Conservation (phyloP, 345 rosid genomes). For the Turnera subulata region DNA sequence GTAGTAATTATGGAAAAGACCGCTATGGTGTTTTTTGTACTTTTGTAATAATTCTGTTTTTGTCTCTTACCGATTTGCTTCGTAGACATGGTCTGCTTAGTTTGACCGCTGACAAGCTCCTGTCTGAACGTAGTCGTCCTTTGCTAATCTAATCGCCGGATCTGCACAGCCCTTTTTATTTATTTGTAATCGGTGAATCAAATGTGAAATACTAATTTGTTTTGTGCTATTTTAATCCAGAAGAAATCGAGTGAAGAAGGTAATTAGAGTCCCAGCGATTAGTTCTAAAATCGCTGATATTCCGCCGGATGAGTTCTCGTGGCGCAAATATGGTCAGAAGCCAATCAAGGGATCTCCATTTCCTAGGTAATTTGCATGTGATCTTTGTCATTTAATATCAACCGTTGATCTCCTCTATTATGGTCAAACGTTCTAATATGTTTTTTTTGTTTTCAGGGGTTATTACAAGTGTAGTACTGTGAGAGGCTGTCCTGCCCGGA, state of each 20-base stretch:
- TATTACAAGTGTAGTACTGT: conserved; percentile 88
- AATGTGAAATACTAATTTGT: too few relatives aligned
- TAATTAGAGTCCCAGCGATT: conserved; percentile 78
- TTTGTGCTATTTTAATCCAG: conserved; percentile 26
- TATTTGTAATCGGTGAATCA: background rate
- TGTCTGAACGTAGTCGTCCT: too few relatives aligned
- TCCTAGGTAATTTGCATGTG: conserved; percentile 90
- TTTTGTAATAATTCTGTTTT: background rate
- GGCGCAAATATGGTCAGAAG: conserved; percentile 98
- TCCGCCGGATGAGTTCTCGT: conserved; percentile 83
- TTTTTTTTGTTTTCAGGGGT: conserved; percentile 44
- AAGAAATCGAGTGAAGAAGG: conserved; percentile 70
- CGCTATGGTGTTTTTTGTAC: background rate
- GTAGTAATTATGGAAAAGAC: background rate
- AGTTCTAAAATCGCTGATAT: conserved; percentile 90
- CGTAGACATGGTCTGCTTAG: background rate
- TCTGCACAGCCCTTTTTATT: background rate
- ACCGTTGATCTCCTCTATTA: too few relatives aligned
- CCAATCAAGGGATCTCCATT: conserved; percentile 96
- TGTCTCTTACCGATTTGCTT: background rate
- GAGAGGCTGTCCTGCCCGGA: conserved; percentile 91
- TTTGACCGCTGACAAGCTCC: conserved; percentile 3
- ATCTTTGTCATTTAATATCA: too few relatives aligned
- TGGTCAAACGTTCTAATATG: too few relatives aligned
- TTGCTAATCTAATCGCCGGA: too few relatives aligned